Base-by-base conservation (phyloP, 2,329 filamentous ascomycete genomes). In the Acrocalymma vagum region DNA sequence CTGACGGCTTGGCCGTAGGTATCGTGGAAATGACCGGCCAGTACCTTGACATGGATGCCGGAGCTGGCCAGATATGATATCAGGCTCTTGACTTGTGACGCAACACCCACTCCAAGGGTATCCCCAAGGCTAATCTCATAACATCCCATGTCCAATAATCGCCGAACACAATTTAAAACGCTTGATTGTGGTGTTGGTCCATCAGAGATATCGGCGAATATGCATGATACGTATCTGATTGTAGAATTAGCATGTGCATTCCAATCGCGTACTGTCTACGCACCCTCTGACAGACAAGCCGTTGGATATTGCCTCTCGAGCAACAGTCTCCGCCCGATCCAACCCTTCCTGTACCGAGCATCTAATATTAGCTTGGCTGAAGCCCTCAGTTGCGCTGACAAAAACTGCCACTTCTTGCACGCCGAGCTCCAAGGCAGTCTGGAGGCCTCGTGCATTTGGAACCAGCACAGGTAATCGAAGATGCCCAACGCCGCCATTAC, bases 391-490 rank as follows among this genome's bases (percentile, higher is more conserved):
- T 1, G 71, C 71, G 39, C 67, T 71, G 13, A 72, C 57, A 34
- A 75, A 75, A 0, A 75, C 70, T 2, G 70, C 70, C 5, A 74
- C 62, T 36, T 74, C 71, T 22, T 55, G 61, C 3, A 67, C 70
- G 0, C 56, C 59, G 24, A 63, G 42, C 14, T 64, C 34, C 1
- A 69, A 80, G 0, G 87, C 86, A 29, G 88, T 82, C 53, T 86
- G 80, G 14, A 75, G 40, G 0, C 73, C 72, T 40, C 70, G 72
- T 8, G 65, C 17, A 44, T 75, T 76, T 0, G 73, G 72, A 0
- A 71, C 60, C 7, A 76, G 48, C 0, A 76, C 73, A 2, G 72
- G 71, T 7, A 67, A n/a, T n/a, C n/a, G n/a, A 11, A 14, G 17
- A 22, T n/a, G 16, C n/a, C 23, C 23, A 29, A n/a, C n/a, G n/a